phyloP scores from a whole-genome alignment of 768 basidiomycete species.

The Suillus paluster region DNA sequence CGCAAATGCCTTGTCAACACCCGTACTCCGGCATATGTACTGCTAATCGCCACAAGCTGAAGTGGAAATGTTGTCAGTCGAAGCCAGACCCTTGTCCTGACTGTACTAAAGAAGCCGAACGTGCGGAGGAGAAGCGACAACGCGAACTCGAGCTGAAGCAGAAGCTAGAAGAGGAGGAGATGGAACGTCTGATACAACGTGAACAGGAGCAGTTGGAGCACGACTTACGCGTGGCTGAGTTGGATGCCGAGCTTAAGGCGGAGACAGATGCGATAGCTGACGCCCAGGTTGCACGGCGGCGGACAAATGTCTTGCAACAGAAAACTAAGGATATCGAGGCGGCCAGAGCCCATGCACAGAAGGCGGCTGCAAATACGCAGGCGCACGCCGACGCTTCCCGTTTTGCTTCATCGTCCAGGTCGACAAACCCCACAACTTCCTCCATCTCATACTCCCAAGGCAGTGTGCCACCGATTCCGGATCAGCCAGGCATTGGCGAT shows the following conservation, averaged over 20 bases:
- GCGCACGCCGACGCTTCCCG: not conserved
- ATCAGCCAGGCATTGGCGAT: constrained; percentile 52
- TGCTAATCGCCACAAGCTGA: constrained; percentile 44
- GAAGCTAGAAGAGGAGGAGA: constrained; percentile 49
- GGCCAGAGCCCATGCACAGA: constrained; percentile 22
- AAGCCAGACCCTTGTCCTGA: constrained; percentile 42
- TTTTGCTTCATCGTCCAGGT: not conserved
- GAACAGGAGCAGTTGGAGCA: constrained; percentile 53
- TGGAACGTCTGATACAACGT: constrained; percentile 32
- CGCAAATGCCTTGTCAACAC: constrained; percentile 52
- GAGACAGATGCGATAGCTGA: constrained; percentile 41
- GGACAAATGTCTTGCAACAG: constrained; percentile 40
- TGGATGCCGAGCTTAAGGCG: constrained; percentile 47
- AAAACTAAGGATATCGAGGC: constrained; percentile 51
- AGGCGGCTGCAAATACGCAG: constrained; percentile 11
- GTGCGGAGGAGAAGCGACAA: constrained; percentile 44
- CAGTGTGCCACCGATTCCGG: not conserved
- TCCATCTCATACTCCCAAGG: not conserved
- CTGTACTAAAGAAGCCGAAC: constrained; percentile 50
- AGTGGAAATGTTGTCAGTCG: constrained; percentile 48
- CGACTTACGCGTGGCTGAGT: constrained; percentile 42
- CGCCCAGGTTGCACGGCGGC: constrained; percentile 38
- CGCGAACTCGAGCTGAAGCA: constrained; percentile 46
- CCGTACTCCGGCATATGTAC: constrained; percentile 44
- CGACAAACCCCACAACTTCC: too few relatives aligned